Evolutionary conservation across 805 yeast species (phyloP).

Genomic region (Candida methanosorbosa): DNA sequence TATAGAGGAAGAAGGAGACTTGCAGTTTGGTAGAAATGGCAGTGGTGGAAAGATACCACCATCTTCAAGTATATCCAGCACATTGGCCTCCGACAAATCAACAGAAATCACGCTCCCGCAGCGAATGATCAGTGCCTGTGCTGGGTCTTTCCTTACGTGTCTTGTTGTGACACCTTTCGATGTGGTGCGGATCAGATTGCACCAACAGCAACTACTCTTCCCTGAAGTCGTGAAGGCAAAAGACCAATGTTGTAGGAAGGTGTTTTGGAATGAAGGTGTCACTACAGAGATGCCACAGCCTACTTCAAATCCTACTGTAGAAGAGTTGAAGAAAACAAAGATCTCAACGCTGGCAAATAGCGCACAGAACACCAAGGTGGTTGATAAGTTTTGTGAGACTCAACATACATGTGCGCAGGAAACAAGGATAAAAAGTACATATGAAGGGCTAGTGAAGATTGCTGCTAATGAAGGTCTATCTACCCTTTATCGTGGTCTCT

Average conservation of each 20-base stretch:
- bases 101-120: conserved; percentile 40
- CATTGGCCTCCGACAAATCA: background rate
- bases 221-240: conserved; percentile 23
- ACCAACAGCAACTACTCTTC: conserved; percentile 60
- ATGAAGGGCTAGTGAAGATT: conserved; percentile 64
- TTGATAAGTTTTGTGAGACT: conserved; percentile 27
- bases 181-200: conserved; percentile 67
- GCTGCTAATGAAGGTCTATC: conserved; percentile 62
- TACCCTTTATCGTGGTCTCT: conserved; percentile 85
- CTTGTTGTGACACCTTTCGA: conserved; percentile 74
- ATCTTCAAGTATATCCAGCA: background rate
- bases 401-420: conserved; percentile 32
- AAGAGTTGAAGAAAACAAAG: background rate
- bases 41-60: background rate
- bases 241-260: conserved; percentile 27
- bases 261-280: conserved; percentile 22
- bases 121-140: conserved; percentile 71
- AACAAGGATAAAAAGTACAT: conserved; percentile 51
- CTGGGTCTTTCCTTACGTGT: conserved; percentile 68
- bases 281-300: background rate
- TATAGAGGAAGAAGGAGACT: conserved; percentile 24
- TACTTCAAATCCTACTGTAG: background rate
- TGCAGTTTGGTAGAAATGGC: background rate
- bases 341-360: conserved; percentile 1
- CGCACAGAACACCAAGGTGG: conserved; percentile 1